These are phyloP conservation scores for Mycena capillaripes DNA, from an alignment of 768 basidiomycete species.

Conservation along the genomic window DNA sequence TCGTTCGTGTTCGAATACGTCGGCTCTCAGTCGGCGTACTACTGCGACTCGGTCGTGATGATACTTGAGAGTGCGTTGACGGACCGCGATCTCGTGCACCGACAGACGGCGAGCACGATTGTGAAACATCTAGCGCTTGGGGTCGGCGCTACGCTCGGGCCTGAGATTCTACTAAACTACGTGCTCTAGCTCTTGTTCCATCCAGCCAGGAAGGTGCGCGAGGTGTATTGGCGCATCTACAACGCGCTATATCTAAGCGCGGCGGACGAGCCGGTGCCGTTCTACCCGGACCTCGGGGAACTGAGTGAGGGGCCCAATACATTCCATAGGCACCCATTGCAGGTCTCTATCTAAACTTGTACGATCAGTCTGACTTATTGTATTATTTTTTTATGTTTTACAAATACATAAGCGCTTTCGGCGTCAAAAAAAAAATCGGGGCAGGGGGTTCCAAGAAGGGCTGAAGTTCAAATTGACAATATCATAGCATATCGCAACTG, in stretches of 20 bases:
- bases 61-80: slow-evolving; percentile 99
- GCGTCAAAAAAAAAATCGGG: too few species aligned
- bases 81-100: slow-evolving; percentile 97
- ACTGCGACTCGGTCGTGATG: slow-evolving; percentile 96
- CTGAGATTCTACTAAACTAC: slow-evolving; percentile 93
- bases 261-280: slow-evolving; percentile 92
- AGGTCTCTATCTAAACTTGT: slow-evolving; percentile 73
- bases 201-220: slow-evolving; percentile 95
- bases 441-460: too few species aligned
- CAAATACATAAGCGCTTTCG: too few species aligned
- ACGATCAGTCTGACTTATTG: slow-evolving; percentile 9
- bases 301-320: slow-evolving; percentile 92
- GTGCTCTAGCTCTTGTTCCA: slow-evolving; percentile 97
- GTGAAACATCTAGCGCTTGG: slow-evolving; percentile 98
- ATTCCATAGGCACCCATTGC: slow-evolving; percentile 87
- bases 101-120: slow-evolving; percentile 98
- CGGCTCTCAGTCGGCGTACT: slow-evolving; percentile 96
- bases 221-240: slow-evolving; percentile 98
- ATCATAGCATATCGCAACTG: too few species aligned
- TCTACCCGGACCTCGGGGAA: slow-evolving; percentile 93
- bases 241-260: slow-evolving; percentile 95
- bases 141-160: slow-evolving; percentile 94
- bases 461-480: too few species aligned
- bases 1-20: slow-evolving; percentile 99
- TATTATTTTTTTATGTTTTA: slow-evolving; percentile 11